A percentile compares a stretch with the other conserved stretches of the same genome.
Conservation (phyloP, 176 grass and related monocot genomes). For the Ananas comosus region DNA sequence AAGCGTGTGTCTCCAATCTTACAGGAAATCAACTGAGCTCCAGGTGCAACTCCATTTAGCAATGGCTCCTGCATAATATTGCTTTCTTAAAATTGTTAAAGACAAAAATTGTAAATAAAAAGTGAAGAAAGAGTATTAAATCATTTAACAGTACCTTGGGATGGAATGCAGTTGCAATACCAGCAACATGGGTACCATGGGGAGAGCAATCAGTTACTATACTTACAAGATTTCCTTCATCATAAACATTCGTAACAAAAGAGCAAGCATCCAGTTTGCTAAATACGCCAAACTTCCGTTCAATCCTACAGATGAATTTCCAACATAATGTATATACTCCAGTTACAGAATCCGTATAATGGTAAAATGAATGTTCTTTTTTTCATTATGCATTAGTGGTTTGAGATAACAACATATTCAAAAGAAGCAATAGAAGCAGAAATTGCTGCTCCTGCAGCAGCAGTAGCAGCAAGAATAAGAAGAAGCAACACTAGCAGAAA, state of each 20-base stretch:
- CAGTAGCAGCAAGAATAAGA: no score
- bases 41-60: constrained; percentile 92
- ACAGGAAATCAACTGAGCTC: constrained; percentile 94
- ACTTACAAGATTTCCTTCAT: constrained; percentile 93
- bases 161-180: constrained; percentile 93
- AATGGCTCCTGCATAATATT: constrained; percentile 62
- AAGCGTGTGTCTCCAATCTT: constrained; percentile 95
- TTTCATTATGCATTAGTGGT: no score
- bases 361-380: constrained; percentile 4
- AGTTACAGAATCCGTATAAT: constrained; percentile 2
- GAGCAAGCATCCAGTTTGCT: constrained; percentile 97
- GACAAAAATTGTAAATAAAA: constrained; percentile 11
- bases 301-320: constrained; percentile 50
- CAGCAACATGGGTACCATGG: constrained; percentile 94
- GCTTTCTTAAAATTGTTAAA: constrained; percentile 12
- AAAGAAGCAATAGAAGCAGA: no score
- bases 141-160: constrained; percentile 48
- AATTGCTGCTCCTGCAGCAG: no score
- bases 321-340: not conserved
- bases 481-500: no score
- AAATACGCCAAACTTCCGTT: constrained; percentile 80
- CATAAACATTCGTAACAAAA: constrained; percentile 86
- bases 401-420: no score
- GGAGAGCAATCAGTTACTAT: constrained; percentile 98
- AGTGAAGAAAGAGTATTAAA: constrained; percentile 16